Percentiles rank a stretch among this genome's conserved stretches.
These are phyloP conservation scores for Lactarius trivialis DNA, from an alignment of 768 basidiomycete species.

Conservation along the genomic window DNA sequence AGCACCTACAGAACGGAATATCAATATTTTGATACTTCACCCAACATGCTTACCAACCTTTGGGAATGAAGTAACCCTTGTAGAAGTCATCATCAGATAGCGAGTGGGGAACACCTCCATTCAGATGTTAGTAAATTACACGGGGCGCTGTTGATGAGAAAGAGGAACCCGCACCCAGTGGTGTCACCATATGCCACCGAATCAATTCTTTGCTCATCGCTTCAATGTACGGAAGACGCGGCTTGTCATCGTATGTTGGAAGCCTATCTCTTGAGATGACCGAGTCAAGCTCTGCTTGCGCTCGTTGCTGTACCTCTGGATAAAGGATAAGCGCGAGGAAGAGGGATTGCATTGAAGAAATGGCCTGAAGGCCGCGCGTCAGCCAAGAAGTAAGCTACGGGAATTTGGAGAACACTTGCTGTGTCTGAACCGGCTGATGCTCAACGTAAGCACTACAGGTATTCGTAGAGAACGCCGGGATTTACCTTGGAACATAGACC, in stretches of 20 bases:
- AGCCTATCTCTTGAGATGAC: not conserved
- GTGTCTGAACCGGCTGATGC: conserved; percentile 13
- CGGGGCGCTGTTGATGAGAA: not conserved
- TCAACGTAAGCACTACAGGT: not conserved
- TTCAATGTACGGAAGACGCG: conserved; percentile 17
- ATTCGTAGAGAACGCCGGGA: not conserved
- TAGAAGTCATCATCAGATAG: not conserved
- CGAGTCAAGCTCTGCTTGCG: conserved; percentile 28
- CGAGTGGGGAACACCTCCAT: conserved; percentile 19
- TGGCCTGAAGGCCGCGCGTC: not conserved
- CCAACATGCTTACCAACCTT: conserved; percentile 14
- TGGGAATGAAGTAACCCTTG: not conserved
- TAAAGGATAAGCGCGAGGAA: conserved; percentile 27
- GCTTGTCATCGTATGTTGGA: not conserved
- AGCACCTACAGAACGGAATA: not conserved
- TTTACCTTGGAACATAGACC: conserved; percentile 8
- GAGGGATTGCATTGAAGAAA: conserved; percentile 22
- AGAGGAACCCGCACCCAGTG: conserved; percentile 13
- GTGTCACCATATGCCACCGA: conserved; percentile 23
- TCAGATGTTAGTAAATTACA: not conserved
- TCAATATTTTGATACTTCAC: not conserved
- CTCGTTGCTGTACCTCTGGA: conserved; percentile 24
- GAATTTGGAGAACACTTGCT: not conserved
- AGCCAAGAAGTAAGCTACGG: not conserved
- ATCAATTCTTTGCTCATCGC: conserved; percentile 23